Evolutionary conservation across 345 rosid species (phyloP).

Genomic region (Zanthoxylum bungeanum): DNA sequence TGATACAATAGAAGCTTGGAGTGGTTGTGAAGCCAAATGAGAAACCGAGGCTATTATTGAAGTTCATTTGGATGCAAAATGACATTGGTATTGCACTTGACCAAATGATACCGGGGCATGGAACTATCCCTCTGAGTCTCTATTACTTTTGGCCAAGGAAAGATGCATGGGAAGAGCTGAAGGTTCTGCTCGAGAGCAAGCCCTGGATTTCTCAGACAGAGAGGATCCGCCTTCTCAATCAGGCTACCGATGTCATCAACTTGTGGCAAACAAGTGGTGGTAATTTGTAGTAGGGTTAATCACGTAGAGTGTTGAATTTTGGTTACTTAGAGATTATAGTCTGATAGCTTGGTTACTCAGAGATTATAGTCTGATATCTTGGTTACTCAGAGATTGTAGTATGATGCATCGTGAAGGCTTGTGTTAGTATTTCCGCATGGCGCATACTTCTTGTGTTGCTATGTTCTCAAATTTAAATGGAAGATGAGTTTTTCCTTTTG

Average conservation of each 20-base stretch:
- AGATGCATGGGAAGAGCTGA: constrained; percentile 92
- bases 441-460: not conserved
- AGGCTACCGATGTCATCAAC: constrained; percentile 81
- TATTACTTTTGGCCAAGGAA: constrained; percentile 88
- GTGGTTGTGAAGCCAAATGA: constrained; percentile 75
- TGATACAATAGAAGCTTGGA: constrained; percentile 49
- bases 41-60: constrained; percentile 72
- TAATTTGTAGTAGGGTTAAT: constrained; percentile 21
- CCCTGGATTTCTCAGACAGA: constrained; percentile 82
- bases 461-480: not conserved
- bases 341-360: not conserved
- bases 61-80: constrained; percentile 90
- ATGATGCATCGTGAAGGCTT: not conserved
- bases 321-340: not conserved
- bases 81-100: constrained; percentile 74
- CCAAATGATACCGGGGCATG: constrained; percentile 67
- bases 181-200: constrained; percentile 63
- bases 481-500: not conserved
- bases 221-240: constrained; percentile 71
- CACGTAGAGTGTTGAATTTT: not conserved
- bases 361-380: not conserved
- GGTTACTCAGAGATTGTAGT: not conserved
- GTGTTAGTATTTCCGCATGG: not conserved
- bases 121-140: constrained; percentile 76
- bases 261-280: constrained; percentile 70